These are phyloP conservation scores for Kalmusia sp. DNA, from an alignment of 2,329 filamentous ascomycete genomes.

Conservation along the genomic window DNA sequence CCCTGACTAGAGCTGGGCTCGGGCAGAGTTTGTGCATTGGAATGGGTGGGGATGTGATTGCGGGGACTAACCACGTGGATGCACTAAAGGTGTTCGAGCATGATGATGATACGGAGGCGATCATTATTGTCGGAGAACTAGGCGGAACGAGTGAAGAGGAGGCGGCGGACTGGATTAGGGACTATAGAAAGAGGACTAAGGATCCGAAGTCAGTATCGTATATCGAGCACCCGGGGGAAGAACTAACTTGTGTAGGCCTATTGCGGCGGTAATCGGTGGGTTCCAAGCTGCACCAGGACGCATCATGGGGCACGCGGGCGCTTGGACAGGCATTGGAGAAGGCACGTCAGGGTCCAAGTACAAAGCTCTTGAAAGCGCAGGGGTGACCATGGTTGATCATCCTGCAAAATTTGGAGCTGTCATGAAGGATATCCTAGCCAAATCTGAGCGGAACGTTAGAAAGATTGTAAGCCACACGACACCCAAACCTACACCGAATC, in stretches of 20 bases:
- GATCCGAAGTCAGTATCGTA: conserved; percentile 66
- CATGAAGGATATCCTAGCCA: conserved; percentile 67
- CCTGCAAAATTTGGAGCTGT: conserved; percentile 75
- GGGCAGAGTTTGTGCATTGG: conserved; percentile 80
- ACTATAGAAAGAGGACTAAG: conserved; percentile 64
- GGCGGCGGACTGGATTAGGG: conserved; percentile 75
- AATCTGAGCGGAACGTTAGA: conserved; percentile 49
- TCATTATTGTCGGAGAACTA: conserved; percentile 76
- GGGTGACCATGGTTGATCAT: conserved; percentile 75
- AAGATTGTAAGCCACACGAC: conserved; percentile 41
- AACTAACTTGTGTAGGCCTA: conserved; percentile 60
- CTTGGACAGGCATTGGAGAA: conserved; percentile 72
- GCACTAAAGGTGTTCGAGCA: conserved; percentile 70
- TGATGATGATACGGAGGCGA: conserved; percentile 73
- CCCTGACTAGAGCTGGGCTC: conserved; percentile 74
- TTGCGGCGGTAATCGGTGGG: conserved; percentile 75
- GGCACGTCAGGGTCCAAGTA: conserved; percentile 71
- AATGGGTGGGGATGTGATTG: conserved; percentile 77
- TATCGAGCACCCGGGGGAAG: background rate
- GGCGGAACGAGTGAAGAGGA: conserved; percentile 74
- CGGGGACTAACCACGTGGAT: conserved; percentile 77
- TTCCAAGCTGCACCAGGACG: conserved; percentile 67
- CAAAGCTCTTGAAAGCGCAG: conserved; percentile 68
- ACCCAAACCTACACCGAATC: background rate
- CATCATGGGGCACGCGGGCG: conserved; percentile 82